phyloP scores from a whole-genome alignment of 2,329 filamentous ascomycete genomes.

The Clarireedia homoeocarpa region DNA sequence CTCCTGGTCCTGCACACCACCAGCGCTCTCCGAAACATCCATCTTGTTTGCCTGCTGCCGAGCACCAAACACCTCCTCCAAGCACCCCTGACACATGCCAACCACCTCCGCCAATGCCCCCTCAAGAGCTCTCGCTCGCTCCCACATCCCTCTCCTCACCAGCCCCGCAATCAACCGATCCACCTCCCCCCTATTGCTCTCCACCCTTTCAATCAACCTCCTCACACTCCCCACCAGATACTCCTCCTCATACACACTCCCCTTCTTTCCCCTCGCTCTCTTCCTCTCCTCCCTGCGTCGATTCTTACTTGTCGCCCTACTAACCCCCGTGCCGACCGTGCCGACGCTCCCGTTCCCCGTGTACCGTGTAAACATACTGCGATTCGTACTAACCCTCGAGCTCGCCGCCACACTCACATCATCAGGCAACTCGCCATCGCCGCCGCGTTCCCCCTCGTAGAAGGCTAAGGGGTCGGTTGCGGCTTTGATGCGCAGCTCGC shows the following conservation, averaged over 20 bases:
- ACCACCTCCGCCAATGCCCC: slow-evolving; percentile 66
- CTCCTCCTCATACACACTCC: slow-evolving; percentile 95
- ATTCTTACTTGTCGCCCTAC: slow-evolving; percentile 79
- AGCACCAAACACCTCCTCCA: slow-evolving; percentile 61
- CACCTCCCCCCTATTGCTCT: slow-evolving; percentile 62
- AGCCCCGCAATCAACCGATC: slow-evolving; percentile 68
- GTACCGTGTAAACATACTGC: slow-evolving; percentile 90
- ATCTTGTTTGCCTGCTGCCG: slow-evolving; percentile 14
- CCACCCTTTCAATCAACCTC: slow-evolving; percentile 75
- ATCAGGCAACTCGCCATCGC: slow-evolving; percentile 69
- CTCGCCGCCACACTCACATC: slow-evolving; percentile 82
- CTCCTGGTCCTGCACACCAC: slow-evolving; percentile 4
- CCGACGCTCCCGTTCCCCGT: slow-evolving; percentile 53
- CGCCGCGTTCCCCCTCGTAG: slow-evolving; percentile 67
- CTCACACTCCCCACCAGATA: slow-evolving; percentile 86
- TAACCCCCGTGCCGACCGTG: slow-evolving; percentile 65
- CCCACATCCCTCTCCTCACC: slow-evolving; percentile 74
- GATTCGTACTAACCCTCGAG: slow-evolving; percentile 72
- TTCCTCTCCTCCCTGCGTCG: slow-evolving; percentile 88
- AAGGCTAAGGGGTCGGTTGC: slow-evolving; percentile 79
- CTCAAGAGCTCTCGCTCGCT: slow-evolving; percentile 74
- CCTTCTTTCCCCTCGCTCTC: slow-evolving; percentile 88
- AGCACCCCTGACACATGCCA: slow-evolving; percentile 56
- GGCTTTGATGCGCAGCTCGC: slow-evolving; percentile 74
- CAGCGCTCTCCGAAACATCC: not conserved